Evolutionary conservation across 176 grass and related monocot species (phyloP), one percentile per base, ranked within the genome.

Genomic region (Thalia dealbata): DNA sequence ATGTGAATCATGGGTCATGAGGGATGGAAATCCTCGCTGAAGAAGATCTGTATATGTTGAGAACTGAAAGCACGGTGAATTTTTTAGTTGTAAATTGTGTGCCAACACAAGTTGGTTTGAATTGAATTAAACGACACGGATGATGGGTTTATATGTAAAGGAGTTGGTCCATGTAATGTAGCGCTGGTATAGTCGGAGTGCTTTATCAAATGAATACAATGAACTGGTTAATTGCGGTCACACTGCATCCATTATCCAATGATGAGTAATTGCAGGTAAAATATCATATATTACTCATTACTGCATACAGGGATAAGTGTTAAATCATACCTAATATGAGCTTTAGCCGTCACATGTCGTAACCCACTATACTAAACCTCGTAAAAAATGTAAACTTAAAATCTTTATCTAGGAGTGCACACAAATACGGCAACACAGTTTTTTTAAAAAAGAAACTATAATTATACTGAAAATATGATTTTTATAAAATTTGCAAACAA

Each of bases 1-100:
- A 58, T 58, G 0, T 71, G 46, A 27, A 52, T 18, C 4, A 58
- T 58, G 0, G 27, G 16, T 28, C 61, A 63, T 63, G 23, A 1
- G 24, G 24, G 24, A 5, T 63, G 23, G 61, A 28, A 63, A 63
- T 29, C 29, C 25, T 28, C 3, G 12, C 1, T 63, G 11, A 63
- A 63, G 18, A 63, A 63, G 18, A 63, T 27, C 10, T 28, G 25
- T 58, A 58, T 58, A 2, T 63, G 23, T 24, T 61, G 14, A 35
- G 29, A 66, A 66, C 14, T 35, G 13, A 15, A 26, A 42, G 10
- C 32, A 14, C 64, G 43, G 9, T 30, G 25, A 64, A 18, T 64
- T 64, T 52, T 32, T 64, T 68, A 44, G 6, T 44, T 67, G 64
- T 67, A 67, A 42, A 67, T 42, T n/a, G 64, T 42, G 43, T 43